phyloP scores from a whole-genome alignment of 2,329 filamentous ascomycete genomes.

The Calycina marina region DNA sequence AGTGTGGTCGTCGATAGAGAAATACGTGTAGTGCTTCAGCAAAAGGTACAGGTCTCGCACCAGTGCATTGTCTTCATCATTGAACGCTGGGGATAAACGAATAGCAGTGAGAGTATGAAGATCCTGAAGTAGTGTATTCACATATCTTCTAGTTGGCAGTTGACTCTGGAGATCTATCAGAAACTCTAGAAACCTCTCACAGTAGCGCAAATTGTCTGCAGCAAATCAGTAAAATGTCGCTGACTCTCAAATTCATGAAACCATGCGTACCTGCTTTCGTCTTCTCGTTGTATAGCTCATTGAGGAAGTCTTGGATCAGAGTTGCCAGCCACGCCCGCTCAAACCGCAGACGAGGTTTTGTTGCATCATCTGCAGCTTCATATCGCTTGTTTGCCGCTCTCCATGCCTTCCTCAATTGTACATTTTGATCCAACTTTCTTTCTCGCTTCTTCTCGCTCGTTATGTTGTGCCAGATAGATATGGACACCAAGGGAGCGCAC shows the following conservation, averaged over 20 bases:
- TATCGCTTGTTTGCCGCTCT: slow-evolving; percentile 74
- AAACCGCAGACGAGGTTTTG: slow-evolving; percentile 70
- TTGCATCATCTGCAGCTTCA: slow-evolving; percentile 67
- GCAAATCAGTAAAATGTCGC: slow-evolving; percentile 2
- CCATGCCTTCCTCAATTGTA: slow-evolving; percentile 81
- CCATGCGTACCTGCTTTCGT: slow-evolving; percentile 29
- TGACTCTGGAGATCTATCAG: slow-evolving; percentile 85
- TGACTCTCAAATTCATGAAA: background rate
- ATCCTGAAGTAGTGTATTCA: slow-evolving; percentile 77
- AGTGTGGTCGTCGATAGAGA: slow-evolving; percentile 83
- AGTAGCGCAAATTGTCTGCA: slow-evolving; percentile 60
- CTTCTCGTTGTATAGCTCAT: slow-evolving; percentile 48
- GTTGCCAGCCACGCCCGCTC: slow-evolving; percentile 90
- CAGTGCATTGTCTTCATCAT: slow-evolving; percentile 57
- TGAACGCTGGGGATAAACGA: slow-evolving; percentile 63
- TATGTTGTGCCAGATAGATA: slow-evolving; percentile 90
- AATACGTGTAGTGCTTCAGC: slow-evolving; percentile 76
- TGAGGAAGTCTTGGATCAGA: slow-evolving; percentile 69
- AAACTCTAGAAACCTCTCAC: slow-evolving; percentile 86
- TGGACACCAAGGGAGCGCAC: slow-evolving; percentile 87
- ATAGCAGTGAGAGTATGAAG: slow-evolving; percentile 70
- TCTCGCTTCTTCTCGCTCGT: slow-evolving; percentile 65
- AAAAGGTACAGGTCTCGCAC: slow-evolving; percentile 68
- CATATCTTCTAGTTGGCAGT: slow-evolving; percentile 82
- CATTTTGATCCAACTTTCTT: slow-evolving; percentile 52